Evolutionary conservation across 768 basidiomycete species (phyloP).

Genomic region (Leccinum disarticulatum): DNA sequence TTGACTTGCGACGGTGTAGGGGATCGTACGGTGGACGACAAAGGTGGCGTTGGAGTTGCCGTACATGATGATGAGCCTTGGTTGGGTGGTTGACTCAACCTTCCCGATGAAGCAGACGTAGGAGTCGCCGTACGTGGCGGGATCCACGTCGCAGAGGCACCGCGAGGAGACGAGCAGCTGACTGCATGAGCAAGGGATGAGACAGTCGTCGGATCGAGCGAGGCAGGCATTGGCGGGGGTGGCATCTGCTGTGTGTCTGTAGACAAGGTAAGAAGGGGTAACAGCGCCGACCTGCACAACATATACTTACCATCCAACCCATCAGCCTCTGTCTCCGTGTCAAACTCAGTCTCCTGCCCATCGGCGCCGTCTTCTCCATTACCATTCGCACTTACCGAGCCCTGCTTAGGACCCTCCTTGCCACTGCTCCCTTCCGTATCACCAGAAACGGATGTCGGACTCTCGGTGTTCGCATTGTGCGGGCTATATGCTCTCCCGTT

Average conservation of each 20-base stretch:
- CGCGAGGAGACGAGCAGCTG: constrained; percentile 23
- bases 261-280: background rate
- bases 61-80: constrained; percentile 2
- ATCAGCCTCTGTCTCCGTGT: constrained; percentile 31
- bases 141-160: constrained; percentile 11
- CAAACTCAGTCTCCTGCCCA: constrained; percentile 33
- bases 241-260: constrained; percentile 46
- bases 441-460: constrained; percentile 17
- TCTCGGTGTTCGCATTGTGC: constrained; percentile 17
- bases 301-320: constrained; percentile 23
- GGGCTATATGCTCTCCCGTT: constrained; percentile 18
- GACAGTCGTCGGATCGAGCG: constrained; percentile 41
- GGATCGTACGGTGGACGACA: background rate
- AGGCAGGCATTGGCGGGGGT: constrained; percentile 50
- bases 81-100: constrained; percentile 6
- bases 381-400: background rate
- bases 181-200: constrained; percentile 25
- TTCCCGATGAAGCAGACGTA: constrained; percentile 1
- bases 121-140: constrained; percentile 11
- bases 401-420: background rate
- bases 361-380: constrained; percentile 18
- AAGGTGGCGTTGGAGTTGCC: background rate
- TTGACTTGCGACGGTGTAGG: background rate
- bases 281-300: background rate
- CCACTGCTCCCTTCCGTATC: constrained; percentile 2